Evolutionary conservation across 2,329 filamentous ascomycete species (phyloP).

Genomic region (Nemania sp.): DNA sequence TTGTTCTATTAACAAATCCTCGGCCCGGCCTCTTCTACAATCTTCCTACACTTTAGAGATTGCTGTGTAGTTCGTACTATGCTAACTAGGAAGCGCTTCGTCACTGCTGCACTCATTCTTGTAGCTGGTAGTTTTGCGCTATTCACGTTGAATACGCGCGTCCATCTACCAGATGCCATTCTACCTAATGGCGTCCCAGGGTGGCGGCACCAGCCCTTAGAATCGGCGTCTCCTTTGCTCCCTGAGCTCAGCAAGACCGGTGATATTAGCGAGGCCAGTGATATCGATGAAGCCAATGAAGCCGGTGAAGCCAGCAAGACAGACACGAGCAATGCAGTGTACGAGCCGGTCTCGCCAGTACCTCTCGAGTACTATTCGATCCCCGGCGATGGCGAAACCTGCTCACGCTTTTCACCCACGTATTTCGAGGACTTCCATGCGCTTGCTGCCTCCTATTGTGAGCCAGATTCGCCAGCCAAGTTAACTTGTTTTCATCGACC

Average conservation of each 20-base stretch:
- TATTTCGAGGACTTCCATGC: slow-evolving; percentile 30
- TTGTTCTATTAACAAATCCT: neutral
- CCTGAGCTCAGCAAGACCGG: neutral
- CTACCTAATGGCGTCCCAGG: neutral
- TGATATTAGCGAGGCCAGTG: neutral
- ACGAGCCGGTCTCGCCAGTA: neutral
- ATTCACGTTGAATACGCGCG: neutral
- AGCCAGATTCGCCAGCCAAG: slow-evolving; percentile 2
- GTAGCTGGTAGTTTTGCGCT: neutral
- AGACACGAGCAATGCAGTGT: neutral
- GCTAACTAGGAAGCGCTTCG: neutral
- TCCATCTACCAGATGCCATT: neutral
- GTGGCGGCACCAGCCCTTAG: neutral
- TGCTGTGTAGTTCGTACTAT: neutral
- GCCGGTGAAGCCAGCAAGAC: neutral
- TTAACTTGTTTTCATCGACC: slow-evolving; percentile 32
- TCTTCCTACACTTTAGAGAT: neutral
- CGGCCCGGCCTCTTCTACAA: neutral
- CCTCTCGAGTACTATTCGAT: slow-evolving; percentile 17
- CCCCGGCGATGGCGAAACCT: slow-evolving; percentile 1
- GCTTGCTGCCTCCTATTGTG: slow-evolving; percentile 26
- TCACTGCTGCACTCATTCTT: neutral
- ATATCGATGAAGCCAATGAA: neutral
- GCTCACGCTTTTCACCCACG: slow-evolving; percentile 23
- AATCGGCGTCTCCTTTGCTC: neutral